These are phyloP conservation scores for Parafenestella ontariensis DNA, from an alignment of 2,329 filamentous ascomycete genomes.

Conservation along the genomic window DNA sequence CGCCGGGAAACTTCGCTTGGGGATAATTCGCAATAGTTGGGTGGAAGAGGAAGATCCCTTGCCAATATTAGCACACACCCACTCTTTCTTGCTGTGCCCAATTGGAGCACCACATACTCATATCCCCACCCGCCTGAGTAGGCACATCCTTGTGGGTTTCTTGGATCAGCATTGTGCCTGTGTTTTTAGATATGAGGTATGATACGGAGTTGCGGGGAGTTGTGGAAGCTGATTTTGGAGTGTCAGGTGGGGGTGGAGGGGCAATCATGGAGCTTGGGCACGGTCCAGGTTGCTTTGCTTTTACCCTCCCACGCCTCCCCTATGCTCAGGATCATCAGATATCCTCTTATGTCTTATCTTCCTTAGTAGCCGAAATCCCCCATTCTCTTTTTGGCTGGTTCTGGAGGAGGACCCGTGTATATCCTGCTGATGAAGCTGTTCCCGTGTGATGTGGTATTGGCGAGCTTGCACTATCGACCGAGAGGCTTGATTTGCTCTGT, in stretches of 20 bases:
- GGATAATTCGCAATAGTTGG: slow-evolving; percentile 85
- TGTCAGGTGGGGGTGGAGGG: slow-evolving; percentile 24
- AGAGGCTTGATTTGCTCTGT: too few relatives aligned
- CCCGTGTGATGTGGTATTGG: too few relatives aligned
- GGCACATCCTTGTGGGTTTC: slow-evolving; percentile 66
- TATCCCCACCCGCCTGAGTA: slow-evolving; percentile 65
- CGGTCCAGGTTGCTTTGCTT: slow-evolving; percentile 15
- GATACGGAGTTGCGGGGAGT: not conserved
- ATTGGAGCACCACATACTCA: slow-evolving; percentile 54
- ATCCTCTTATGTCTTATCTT: too few relatives aligned
- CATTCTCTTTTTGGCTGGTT: too few relatives aligned
- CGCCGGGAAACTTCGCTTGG: slow-evolving; percentile 86
- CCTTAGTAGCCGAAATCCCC: too few relatives aligned
- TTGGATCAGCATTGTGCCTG: slow-evolving; percentile 62
- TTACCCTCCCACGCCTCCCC: too few relatives aligned
- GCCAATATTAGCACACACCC: slow-evolving; percentile 6
- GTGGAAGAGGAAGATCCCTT: slow-evolving; percentile 85
- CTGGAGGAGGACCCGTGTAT: not conserved
- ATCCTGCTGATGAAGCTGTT: not conserved
- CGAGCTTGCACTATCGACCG: too few relatives aligned
- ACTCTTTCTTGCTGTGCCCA: not conserved
- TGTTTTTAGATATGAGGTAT: not conserved
- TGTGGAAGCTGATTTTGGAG: slow-evolving; percentile 1
- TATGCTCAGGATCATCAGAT: too few relatives aligned
- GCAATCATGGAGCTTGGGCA: slow-evolving; percentile 9